phyloP scores from a whole-genome alignment of 2,329 filamentous ascomycete genomes.

The Furcasterigmium furcatum region DNA sequence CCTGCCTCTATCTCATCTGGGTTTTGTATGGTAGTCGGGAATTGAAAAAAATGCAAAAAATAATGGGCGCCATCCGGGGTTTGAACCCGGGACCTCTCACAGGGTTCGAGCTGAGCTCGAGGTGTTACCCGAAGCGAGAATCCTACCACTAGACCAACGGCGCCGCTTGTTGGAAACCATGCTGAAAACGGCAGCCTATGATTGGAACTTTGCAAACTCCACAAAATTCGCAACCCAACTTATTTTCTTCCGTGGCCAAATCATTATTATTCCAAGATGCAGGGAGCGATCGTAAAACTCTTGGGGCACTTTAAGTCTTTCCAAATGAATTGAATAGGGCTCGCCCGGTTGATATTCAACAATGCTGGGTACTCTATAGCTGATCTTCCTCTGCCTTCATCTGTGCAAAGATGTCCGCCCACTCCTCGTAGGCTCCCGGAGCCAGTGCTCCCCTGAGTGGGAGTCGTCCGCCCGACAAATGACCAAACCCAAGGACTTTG shows the following conservation, averaged over 20 bases:
- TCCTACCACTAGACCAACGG: constrained; percentile 11
- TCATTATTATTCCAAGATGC: too few relatives aligned
- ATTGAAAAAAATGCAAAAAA: not conserved
- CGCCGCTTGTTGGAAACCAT: not conserved
- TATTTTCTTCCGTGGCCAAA: too few relatives aligned
- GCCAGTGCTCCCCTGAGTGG: constrained; percentile 55
- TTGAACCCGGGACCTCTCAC: constrained; percentile 19
- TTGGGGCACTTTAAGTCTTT: too few relatives aligned
- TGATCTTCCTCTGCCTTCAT: constrained; percentile 18
- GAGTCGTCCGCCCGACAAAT: constrained; percentile 54
- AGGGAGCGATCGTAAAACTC: too few relatives aligned
- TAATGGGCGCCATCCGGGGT: constrained; percentile 13
- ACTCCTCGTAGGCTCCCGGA: constrained; percentile 39
- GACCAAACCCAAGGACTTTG: constrained; percentile 54
- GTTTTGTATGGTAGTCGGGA: too few relatives aligned
- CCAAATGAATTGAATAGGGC: too few relatives aligned
- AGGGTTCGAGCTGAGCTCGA: constrained; percentile 12
- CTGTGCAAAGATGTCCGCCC: constrained; percentile 25
- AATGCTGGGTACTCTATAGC: constrained; percentile 3
- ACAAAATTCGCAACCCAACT: too few relatives aligned
- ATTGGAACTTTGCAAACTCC: too few relatives aligned
- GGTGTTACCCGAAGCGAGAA: constrained; percentile 8
- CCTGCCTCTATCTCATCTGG: too few relatives aligned
- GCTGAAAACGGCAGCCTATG: too few relatives aligned
- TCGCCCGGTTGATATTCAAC: too few relatives aligned